Conservation (phyloP, 345 rosid genomes). For the Diplotaxis tenuifolia region DNA sequence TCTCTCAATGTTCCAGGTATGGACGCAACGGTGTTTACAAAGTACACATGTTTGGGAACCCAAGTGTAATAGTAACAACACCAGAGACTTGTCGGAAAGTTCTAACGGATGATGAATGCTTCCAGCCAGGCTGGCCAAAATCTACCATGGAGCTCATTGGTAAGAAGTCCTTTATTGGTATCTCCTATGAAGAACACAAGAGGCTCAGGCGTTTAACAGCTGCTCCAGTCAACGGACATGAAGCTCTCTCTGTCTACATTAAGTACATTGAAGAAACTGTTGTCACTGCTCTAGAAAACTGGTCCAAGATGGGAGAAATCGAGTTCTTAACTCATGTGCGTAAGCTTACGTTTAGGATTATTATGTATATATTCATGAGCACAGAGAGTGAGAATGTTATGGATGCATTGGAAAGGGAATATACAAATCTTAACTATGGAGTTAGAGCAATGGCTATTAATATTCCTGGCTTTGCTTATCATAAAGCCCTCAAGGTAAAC, state of each 20-base stretch:
- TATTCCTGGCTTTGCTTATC: constrained; percentile 81
- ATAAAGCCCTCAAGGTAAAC: constrained; percentile 72
- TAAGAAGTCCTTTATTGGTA: constrained; percentile 67
- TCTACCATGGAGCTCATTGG: constrained; percentile 69
- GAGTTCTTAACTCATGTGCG: constrained; percentile 70
- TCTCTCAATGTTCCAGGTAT: constrained; percentile 43
- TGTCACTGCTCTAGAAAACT: constrained; percentile 48
- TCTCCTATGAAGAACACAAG: constrained; percentile 80
- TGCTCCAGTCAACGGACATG: constrained; percentile 75
- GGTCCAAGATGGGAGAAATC: constrained; percentile 63
- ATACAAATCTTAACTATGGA: constrained; percentile 69
- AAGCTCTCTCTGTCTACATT: constrained; percentile 65
- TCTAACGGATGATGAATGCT: constrained; percentile 63
- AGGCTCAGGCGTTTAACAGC: constrained; percentile 74
- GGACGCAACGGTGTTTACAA: constrained; percentile 70
- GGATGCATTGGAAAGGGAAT: constrained; percentile 74
- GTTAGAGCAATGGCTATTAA: constrained; percentile 88
- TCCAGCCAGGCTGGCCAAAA: constrained; percentile 80
- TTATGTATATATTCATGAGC: constrained; percentile 80
- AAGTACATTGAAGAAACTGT: constrained; percentile 64
- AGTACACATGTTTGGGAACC: constrained; percentile 80
- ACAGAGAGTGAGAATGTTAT: constrained; percentile 56
- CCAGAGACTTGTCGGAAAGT: constrained; percentile 68
- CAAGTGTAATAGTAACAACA: constrained; percentile 68
- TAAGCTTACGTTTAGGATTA: constrained; percentile 74